A percentile compares a stretch with the other conserved stretches of the same genome.
phyloP scores from a whole-genome alignment of 805 yeast species.

The Pichia kluyveri region DNA sequence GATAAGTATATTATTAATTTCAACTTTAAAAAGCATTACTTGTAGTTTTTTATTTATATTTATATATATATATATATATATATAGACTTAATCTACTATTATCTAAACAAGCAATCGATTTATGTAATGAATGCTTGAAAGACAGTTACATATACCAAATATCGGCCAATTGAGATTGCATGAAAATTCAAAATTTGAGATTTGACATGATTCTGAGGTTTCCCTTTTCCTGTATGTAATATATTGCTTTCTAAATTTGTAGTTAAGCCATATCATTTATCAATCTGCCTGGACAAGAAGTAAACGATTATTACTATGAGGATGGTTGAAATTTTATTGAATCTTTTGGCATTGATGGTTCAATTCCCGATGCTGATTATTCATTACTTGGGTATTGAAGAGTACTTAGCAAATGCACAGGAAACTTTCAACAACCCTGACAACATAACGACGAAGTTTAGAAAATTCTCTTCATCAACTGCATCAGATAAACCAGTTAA shows the following conservation, averaged over 20 bases:
- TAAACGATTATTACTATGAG: background rate
- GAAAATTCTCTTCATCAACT: background rate
- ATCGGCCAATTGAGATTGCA: too few species aligned
- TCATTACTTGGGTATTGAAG: constrained; percentile 17
- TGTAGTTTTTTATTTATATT: background rate
- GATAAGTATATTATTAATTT: constrained; percentile 25
- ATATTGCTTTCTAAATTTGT: too few species aligned
- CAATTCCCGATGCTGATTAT: constrained; percentile 17
- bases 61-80: too few species aligned
- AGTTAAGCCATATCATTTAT: too few species aligned
- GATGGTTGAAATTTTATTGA: background rate
- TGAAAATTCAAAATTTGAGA: too few species aligned
- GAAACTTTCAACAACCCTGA: constrained; percentile 15
- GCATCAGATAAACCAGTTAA: background rate
- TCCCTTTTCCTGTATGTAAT: too few species aligned
- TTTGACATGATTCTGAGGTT: too few species aligned
- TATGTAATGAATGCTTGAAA: too few species aligned
- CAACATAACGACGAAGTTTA: constrained; percentile 11
- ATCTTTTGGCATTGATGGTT: constrained; percentile 9
- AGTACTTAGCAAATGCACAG: constrained; percentile 10
- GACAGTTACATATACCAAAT: too few species aligned
- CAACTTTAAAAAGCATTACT: constrained; percentile 21
- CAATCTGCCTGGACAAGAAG: too few species aligned
- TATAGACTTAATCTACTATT: too few species aligned
- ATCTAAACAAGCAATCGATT: too few species aligned